Evolutionary conservation across 352 stramenopile species (phyloP).

Genomic region (Phytophthora capsici): DNA sequence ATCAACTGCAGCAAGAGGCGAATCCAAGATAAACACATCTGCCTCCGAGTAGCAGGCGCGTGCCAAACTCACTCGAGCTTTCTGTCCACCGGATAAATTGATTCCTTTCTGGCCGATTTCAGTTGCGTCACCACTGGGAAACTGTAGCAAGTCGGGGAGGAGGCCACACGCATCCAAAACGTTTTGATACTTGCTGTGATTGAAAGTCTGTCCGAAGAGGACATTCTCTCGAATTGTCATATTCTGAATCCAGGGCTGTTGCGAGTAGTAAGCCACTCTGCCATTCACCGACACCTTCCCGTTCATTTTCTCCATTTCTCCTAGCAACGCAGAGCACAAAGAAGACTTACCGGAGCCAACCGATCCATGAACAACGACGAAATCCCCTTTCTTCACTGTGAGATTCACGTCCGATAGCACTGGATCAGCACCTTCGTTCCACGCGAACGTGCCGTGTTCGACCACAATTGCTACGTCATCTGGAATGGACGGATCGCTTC

Average conservation of each 20-base stretch:
- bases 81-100: conserved; percentile 94
- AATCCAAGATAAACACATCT: conserved; percentile 88
- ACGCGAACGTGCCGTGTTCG: conserved; percentile 35
- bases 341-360: conserved; percentile 48
- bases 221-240: conserved; percentile 92
- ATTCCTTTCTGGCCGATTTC: conserved; percentile 96
- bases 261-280: conserved; percentile 59
- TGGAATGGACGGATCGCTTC: neutral
- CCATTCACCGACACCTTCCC: conserved; percentile 35
- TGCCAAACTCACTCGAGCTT: conserved; percentile 70
- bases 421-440: conserved; percentile 11
- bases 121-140: conserved; percentile 88
- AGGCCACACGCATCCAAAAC: conserved; percentile 74
- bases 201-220: conserved; percentile 75
- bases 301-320: conserved; percentile 74
- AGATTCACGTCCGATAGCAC: conserved; percentile 35
- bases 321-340: conserved; percentile 40
- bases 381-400: conserved; percentile 31
- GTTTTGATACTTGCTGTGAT: conserved; percentile 39
- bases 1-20: conserved; percentile 78
- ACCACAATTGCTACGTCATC: conserved; percentile 30
- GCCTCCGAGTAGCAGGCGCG: conserved; percentile 63
- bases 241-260: conserved; percentile 94
- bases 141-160: conserved; percentile 78
- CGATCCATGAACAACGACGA: conserved; percentile 41